Percentiles rank a stretch among this genome's conserved stretches.
Evolutionary conservation across 2,329 filamentous ascomycete species (phyloP).

Genomic region (Hawksworthiomyces lignivorus): DNA sequence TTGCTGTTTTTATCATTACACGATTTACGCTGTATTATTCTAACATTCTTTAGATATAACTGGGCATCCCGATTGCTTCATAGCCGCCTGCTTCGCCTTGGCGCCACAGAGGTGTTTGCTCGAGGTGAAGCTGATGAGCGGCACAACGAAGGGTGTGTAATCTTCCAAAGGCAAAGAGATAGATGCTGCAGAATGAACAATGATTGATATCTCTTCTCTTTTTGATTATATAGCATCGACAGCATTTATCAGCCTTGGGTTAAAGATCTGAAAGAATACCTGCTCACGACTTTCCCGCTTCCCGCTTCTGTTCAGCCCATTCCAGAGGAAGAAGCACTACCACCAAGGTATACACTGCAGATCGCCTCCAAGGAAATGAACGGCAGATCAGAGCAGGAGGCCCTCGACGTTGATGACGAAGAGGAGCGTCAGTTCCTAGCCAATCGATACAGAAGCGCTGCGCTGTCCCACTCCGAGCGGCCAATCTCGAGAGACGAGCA

Average conservation of each 20-base stretch:
- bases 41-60: constrained; percentile 61
- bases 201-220: not conserved
- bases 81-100: constrained; percentile 75
- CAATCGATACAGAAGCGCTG: constrained; percentile 17
- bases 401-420: constrained; percentile 3
- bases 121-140: constrained; percentile 88
- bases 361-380: constrained; percentile 10
- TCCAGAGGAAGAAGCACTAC: constrained; percentile 63
- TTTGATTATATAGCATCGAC: constrained; percentile 53
- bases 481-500: constrained; percentile 13
- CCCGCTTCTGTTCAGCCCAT: constrained; percentile 61
- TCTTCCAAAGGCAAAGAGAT: too few species aligned
- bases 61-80: constrained; percentile 85
- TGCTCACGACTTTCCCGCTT: constrained; percentile 63
- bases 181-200: too few species aligned
- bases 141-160: constrained; percentile 77
- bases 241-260: constrained; percentile 76
- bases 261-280: constrained; percentile 54
- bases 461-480: constrained; percentile 16
- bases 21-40: too few species aligned
- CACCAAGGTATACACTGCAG: constrained; percentile 56
- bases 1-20: not conserved
- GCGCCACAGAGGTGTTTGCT: constrained; percentile 67
- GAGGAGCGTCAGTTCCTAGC: constrained; percentile 7
- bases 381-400: not conserved